phyloP scores from a whole-genome alignment of 1,284 basidiomycete species.

The Rugosomyces carneus region DNA sequence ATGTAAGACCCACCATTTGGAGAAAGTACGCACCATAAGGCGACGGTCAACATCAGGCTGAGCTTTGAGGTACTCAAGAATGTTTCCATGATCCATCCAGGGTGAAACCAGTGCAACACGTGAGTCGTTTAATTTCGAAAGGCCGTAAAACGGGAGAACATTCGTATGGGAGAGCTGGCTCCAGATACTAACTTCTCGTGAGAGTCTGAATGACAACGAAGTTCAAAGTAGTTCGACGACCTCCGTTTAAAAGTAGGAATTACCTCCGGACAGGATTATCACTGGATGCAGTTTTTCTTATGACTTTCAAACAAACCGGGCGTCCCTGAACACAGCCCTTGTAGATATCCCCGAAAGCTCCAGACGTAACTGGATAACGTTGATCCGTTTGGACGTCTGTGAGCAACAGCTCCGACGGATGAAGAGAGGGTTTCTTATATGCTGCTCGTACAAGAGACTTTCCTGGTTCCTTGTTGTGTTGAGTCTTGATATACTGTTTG shows the following conservation, averaged over 20 bases:
- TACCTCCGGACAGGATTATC: conserved; percentile 1
- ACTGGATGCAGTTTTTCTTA: background rate
- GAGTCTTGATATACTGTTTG: background rate
- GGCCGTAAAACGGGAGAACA: conserved; percentile 27
- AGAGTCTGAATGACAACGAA: background rate
- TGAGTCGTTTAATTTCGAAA: conserved; percentile 13
- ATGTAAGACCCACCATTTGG: conserved; percentile 21
- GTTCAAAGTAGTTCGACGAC: background rate
- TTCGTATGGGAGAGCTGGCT: conserved; percentile 26
- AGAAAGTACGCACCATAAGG: conserved; percentile 18
- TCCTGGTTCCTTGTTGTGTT: background rate
- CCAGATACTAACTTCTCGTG: conserved; percentile 16
- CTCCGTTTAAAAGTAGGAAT: background rate
- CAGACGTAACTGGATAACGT: background rate
- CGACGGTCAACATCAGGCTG: conserved; percentile 17
- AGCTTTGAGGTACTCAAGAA: conserved; percentile 21
- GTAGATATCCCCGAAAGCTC: conserved; percentile 3
- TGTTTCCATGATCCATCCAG: conserved; percentile 31
- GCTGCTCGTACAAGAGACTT: background rate
- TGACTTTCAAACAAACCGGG: background rate
- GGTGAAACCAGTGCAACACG: conserved; percentile 29
- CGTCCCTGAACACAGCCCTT: background rate
- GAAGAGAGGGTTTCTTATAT: background rate
- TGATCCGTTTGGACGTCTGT: background rate
- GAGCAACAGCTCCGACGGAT: background rate